Base-by-base conservation (phyloP, 1,284 basidiomycete species). In the Hemileia vastatrix region DNA sequence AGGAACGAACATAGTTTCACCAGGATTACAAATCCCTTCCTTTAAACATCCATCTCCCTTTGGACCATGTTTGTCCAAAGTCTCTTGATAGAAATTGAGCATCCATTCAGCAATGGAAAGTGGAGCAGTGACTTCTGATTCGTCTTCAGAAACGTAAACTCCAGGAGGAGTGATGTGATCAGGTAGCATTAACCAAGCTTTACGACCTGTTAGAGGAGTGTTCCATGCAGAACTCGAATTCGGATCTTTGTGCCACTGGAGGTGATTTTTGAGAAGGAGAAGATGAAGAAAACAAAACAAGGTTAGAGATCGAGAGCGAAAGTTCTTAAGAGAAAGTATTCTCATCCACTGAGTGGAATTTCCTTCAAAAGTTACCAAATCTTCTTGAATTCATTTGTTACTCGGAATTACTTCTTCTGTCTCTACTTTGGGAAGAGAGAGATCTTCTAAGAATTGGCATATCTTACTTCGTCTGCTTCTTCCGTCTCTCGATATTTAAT, bases 191-290 rank as follows among this genome's bases (percentile, higher is more conserved):
- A 79, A 70, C 78, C 77, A 79, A 2, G 72, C 72, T 63, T 78
- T 77, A 1, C 65, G 43, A n/a, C 77, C 76, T 11, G 63, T 68
- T 13, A 76, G 64, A n/a, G 78, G 74, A 3, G 78, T 77, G 60
- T 79, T 79, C 77, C 77, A 79, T 1, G 77, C 77, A 6, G 72
- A 74, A 3, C 76, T 77, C 33, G 68, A 69, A 61, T 77, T 77
- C 1, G 76, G 76, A 47, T 77, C 76, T 64, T 76, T 75, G n/a
- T n/a, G n/a, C n/a, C n/a, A 27, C 27, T 27, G 27, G 27, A 27
- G 27, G 27, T 27, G 27, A 27, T 27, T 27, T 27, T 27, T 27
- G 27, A 6, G 27, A 27, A 27, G 27, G 27, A 27, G 27, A 27
- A 27, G 27, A 27, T 27, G 27, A 27, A 27, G 27, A 27, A 27